Conservation (phyloP, 805 yeast species). For the Saturnispora bothae region DNA sequence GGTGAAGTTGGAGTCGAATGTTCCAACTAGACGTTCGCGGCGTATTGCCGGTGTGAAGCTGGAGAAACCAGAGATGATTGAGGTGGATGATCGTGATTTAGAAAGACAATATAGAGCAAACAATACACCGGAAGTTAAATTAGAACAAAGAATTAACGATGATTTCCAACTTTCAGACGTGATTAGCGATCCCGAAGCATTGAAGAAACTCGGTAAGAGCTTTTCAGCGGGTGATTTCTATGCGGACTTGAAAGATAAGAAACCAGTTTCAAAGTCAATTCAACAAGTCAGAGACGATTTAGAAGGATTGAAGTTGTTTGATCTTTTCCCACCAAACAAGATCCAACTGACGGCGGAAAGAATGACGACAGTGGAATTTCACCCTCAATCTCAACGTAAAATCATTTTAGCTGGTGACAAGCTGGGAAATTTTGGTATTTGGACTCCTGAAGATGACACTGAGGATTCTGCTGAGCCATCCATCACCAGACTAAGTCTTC, state of each 20-base stretch:
- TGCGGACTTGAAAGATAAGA: slow-evolving; percentile 34
- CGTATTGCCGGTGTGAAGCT: slow-evolving; percentile 61
- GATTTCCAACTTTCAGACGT: slow-evolving; percentile 55
- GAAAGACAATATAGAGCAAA: slow-evolving; percentile 29
- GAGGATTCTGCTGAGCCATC: slow-evolving; percentile 34
- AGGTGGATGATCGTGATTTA: slow-evolving; percentile 39
- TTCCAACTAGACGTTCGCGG: slow-evolving; percentile 67
- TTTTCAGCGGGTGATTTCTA: slow-evolving; percentile 67
- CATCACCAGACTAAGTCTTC: slow-evolving; percentile 59
- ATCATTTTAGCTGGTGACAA: slow-evolving; percentile 82
- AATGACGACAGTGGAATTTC: slow-evolving; percentile 64
- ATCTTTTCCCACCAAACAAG: slow-evolving; percentile 54
- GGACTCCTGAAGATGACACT: slow-evolving; percentile 53
- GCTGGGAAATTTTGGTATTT: slow-evolving; percentile 74
- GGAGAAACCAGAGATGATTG: slow-evolving; percentile 13
- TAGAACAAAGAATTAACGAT: slow-evolving; percentile 51
- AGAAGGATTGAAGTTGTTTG: slow-evolving; percentile 39
- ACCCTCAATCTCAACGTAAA: slow-evolving; percentile 56
- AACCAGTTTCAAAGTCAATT: slow-evolving; percentile 33
- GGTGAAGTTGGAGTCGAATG: slow-evolving; percentile 20
- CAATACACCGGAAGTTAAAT: slow-evolving; percentile 27
- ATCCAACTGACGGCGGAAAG: slow-evolving; percentile 63
- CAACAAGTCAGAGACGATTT: slow-evolving; percentile 44
- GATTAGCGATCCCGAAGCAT: slow-evolving; percentile 28
- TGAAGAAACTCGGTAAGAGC: slow-evolving; percentile 34